A percentile compares a stretch with the other conserved stretches of the same genome.
Conservation (phyloP, 805 yeast species). For the Cyberlindnera mycetangii region DNA sequence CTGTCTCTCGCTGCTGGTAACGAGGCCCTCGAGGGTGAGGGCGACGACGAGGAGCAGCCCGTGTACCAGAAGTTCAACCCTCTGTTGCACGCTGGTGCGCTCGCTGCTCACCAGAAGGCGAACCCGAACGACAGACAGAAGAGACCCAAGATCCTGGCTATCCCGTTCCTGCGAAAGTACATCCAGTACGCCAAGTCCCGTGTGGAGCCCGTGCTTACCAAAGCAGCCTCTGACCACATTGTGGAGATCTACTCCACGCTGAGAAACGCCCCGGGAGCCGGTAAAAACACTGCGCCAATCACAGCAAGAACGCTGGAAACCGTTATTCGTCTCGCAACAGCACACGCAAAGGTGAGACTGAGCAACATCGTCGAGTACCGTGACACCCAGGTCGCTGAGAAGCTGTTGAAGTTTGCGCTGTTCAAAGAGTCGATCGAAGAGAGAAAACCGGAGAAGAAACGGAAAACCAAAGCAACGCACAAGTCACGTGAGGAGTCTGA, state of each 20-base stretch:
- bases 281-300: slow-evolving; percentile 83
- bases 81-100: slow-evolving; percentile 76
- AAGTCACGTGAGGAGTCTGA: neutral
- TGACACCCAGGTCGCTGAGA: slow-evolving; percentile 87
- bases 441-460: slow-evolving; percentile 32
- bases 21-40: slow-evolving; percentile 46
- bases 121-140: slow-evolving; percentile 31
- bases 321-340: slow-evolving; percentile 88
- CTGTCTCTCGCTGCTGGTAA: slow-evolving; percentile 83
- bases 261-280: slow-evolving; percentile 69
- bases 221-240: slow-evolving; percentile 75
- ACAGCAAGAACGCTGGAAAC: slow-evolving; percentile 99
- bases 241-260: slow-evolving; percentile 76
- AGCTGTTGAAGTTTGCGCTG: slow-evolving; percentile 77
- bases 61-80: slow-evolving; percentile 86
- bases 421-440: slow-evolving; percentile 63
- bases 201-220: slow-evolving; percentile 74
- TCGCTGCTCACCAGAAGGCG: slow-evolving; percentile 33
- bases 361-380: slow-evolving; percentile 67
- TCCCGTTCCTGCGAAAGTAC: slow-evolving; percentile 87
- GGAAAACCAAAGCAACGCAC: slow-evolving; percentile 26
- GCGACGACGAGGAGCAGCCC: slow-evolving; percentile 39
- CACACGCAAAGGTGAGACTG: slow-evolving; percentile 94
- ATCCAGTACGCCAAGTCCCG: slow-evolving; percentile 92
- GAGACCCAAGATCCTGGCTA: slow-evolving; percentile 54